Evolutionary conservation across 495 filamentous ascomycete species (phyloP).

Genomic region (Aspergillus haitiensis): DNA sequence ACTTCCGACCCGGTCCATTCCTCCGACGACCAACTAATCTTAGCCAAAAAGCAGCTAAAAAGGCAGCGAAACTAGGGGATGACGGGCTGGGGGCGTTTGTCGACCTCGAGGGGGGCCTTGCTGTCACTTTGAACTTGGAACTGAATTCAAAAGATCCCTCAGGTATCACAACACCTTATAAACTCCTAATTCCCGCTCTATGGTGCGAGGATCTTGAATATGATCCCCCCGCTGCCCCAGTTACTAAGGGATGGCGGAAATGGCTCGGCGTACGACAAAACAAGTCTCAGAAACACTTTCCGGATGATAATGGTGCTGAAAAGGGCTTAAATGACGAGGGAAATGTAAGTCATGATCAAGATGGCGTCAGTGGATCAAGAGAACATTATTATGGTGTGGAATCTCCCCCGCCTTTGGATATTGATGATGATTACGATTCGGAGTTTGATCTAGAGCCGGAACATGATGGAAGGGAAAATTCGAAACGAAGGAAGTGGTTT

Average conservation of each 20-base stretch:
- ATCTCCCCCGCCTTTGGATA: slow-evolving; percentile 1
- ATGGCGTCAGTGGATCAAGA: slow-evolving; percentile 6
- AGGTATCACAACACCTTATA: slow-evolving; percentile 85
- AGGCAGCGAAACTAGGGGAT: slow-evolving; percentile 39
- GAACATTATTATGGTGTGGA: neutral
- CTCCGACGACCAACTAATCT: slow-evolving; percentile 72
- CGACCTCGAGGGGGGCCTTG: slow-evolving; percentile 75
- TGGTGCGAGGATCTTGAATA: slow-evolving; percentile 51
- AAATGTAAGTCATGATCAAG: slow-evolving; percentile 19
- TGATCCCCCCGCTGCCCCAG: slow-evolving; percentile 38
- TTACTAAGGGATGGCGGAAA: slow-evolving; percentile 48
- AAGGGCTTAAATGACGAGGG: slow-evolving; percentile 28
- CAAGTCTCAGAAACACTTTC: slow-evolving; percentile 18
- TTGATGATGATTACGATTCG: slow-evolving; percentile 26
- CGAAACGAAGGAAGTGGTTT: slow-evolving; percentile 43
- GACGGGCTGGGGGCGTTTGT: slow-evolving; percentile 49
- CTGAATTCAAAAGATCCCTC: slow-evolving; percentile 79
- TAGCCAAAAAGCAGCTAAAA: slow-evolving; percentile 55
- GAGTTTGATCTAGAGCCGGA: slow-evolving; percentile 14
- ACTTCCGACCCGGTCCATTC: slow-evolving; percentile 54
- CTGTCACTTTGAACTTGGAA: slow-evolving; percentile 84
- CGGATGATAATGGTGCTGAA: slow-evolving; percentile 28
- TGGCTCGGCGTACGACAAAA: slow-evolving; percentile 34
- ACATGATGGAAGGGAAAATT: slow-evolving; percentile 21
- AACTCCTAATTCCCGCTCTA: slow-evolving; percentile 79